These are phyloP conservation scores for Cenchrus purpureus DNA, from an alignment of 176 grass and related monocot species.

Conservation along the genomic window DNA sequence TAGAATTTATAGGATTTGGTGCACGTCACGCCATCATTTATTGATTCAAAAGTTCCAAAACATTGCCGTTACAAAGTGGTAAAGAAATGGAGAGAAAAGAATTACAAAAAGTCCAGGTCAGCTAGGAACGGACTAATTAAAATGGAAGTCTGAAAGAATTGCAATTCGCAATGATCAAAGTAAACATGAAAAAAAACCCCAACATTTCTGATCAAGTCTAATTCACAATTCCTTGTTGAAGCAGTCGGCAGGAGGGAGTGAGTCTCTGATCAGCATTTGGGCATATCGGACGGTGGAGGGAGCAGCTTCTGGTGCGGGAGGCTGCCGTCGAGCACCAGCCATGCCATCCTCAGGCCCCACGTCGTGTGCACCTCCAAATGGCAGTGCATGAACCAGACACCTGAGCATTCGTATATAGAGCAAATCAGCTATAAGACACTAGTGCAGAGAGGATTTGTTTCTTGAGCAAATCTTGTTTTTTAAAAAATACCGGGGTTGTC, in stretches of 20 bases:
- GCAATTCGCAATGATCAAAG: constrained; percentile 38
- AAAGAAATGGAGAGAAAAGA: background rate
- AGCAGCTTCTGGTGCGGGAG: constrained; percentile 51
- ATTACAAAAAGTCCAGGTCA: constrained; percentile 32
- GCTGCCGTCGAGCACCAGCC: constrained; percentile 50
- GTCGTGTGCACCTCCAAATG: constrained; percentile 63
- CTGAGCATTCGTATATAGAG: background rate
- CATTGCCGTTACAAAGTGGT: constrained; percentile 26
- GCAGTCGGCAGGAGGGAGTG: background rate
- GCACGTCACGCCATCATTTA: constrained; percentile 44
- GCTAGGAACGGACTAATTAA: constrained; percentile 29
- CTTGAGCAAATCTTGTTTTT: background rate
- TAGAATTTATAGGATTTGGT: background rate
- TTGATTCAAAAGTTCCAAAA: constrained; percentile 35
- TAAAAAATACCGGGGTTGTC: constrained; percentile 69
- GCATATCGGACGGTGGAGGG: constrained; percentile 60
- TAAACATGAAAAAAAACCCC: background rate
- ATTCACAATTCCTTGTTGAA: constrained; percentile 30
- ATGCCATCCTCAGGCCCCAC: constrained; percentile 70
- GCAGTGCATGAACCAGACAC: constrained; percentile 77
- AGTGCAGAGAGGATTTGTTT: background rate
- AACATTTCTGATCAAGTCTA: background rate
- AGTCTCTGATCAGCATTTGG: constrained; percentile 45
- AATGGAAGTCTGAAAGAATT: constrained; percentile 30
- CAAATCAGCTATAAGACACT: background rate